These are phyloP conservation scores for Ziziphus jujuba DNA, from an alignment of 306 rosid species.

Conservation along the genomic window DNA sequence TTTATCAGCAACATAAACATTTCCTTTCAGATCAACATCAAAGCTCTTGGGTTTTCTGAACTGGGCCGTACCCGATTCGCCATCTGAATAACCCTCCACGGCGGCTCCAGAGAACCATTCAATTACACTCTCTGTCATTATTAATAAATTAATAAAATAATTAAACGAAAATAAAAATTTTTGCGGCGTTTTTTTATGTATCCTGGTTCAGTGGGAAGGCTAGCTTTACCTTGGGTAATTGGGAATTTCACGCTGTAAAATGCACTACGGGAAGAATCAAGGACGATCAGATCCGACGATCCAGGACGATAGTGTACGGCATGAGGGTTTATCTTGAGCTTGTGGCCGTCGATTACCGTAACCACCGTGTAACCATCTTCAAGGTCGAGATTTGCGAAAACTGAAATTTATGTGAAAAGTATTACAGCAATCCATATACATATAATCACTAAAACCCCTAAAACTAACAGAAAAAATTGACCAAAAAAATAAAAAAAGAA, in stretches of 20 bases:
- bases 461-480: not conserved
- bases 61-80: conserved; percentile 45
- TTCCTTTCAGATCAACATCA: conserved; percentile 58
- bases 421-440: not conserved
- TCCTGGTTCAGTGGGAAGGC: not conserved
- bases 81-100: conserved; percentile 53
- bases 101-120: conserved; percentile 44
- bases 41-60: conserved; percentile 57
- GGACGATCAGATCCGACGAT: conserved; percentile 61
- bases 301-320: conserved; percentile 38
- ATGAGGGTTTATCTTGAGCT: conserved; percentile 39
- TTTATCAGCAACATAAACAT: conserved; percentile 66
- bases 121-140: conserved; percentile 43
- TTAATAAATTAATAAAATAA: not conserved
- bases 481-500: not conserved
- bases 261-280: conserved; percentile 44
- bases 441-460: not conserved
- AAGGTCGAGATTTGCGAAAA: conserved; percentile 28
- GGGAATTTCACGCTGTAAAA: conserved; percentile 55
- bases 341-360: conserved; percentile 70
- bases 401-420: conserved; percentile 26
- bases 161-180: too few species aligned
- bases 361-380: conserved; percentile 65
- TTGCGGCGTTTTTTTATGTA: too few species aligned
- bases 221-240: conserved; percentile 52